Evolutionary conservation across 768 basidiomycete genomes (phyloP).

Genomic region (Fistulinella prunicolor): DNA sequence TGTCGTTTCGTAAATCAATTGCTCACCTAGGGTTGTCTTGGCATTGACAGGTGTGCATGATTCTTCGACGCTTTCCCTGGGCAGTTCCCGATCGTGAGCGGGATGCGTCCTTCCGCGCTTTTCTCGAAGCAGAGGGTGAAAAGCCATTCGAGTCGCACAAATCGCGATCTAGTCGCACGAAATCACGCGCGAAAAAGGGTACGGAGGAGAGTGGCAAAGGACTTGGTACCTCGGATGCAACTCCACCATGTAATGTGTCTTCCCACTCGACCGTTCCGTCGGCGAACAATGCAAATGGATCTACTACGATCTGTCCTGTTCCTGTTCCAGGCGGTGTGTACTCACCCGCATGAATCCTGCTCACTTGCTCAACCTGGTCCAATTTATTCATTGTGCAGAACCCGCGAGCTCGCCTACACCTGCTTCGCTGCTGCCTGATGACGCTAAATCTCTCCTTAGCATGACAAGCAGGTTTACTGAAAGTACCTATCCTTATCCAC

Average conservation of each 20-base stretch:
- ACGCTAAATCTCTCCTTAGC: slow-evolving; percentile 29
- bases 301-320: background rate
- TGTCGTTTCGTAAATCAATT: slow-evolving; percentile 8
- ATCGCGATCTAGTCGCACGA: slow-evolving; percentile 13
- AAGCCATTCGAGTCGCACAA: slow-evolving; percentile 38
- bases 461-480: slow-evolving; percentile 28
- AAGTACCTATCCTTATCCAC: slow-evolving; percentile 27
- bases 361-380: slow-evolving; percentile 13
- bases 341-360: background rate
- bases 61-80: slow-evolving; percentile 97
- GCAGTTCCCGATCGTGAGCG: slow-evolving; percentile 95
- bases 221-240: background rate
- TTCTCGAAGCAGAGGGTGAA: slow-evolving; percentile 92
- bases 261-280: slow-evolving; percentile 4
- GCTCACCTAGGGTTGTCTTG: slow-evolving; percentile 8
- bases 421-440: slow-evolving; percentile 19
- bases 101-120: slow-evolving; percentile 88
- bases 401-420: slow-evolving; percentile 11
- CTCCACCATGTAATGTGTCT: slow-evolving; percentile 1
- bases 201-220: slow-evolving; percentile 5
- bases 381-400: slow-evolving; percentile 13
- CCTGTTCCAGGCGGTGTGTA: slow-evolving; percentile 23
- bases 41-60: slow-evolving; percentile 66
- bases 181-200: slow-evolving; percentile 2
- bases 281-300: slow-evolving; percentile 6